Evolutionary conservation across 805 yeast genomes (phyloP).

Genomic region (Candida anglica): DNA sequence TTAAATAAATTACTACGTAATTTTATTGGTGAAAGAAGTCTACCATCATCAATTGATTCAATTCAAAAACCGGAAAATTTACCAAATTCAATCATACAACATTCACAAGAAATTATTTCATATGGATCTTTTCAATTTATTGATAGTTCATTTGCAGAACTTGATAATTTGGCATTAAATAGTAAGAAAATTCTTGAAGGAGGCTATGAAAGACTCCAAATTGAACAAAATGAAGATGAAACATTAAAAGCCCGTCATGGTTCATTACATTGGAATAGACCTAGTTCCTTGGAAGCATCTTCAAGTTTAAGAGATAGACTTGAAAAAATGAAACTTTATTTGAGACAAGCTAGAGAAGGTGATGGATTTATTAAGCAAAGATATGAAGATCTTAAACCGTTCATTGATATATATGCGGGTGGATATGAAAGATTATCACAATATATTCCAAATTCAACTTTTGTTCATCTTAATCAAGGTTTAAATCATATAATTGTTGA

Average conservation of each 20-base stretch:
- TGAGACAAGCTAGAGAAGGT: constrained; percentile 56
- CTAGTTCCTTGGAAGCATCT: constrained; percentile 43
- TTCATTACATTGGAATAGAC: constrained; percentile 49
- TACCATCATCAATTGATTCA: constrained; percentile 63
- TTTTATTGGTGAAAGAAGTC: constrained; percentile 43
- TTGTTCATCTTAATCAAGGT: constrained; percentile 29
- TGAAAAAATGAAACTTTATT: constrained; percentile 42
- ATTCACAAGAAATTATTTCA: constrained; percentile 49
- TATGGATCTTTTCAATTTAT: constrained; percentile 50
- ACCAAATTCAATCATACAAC: constrained; percentile 55
- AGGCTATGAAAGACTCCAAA: constrained; percentile 40
- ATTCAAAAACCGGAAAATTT: constrained; percentile 52
- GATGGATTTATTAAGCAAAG: constrained; percentile 51
- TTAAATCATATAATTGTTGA: constrained; percentile 26
- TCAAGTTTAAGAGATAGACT: constrained; percentile 36
- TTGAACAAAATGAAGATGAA: constrained; percentile 56
- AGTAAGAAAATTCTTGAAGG: constrained; percentile 41
- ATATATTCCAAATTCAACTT: constrained; percentile 39
- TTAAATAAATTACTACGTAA: constrained; percentile 42
- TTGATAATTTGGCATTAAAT: constrained; percentile 38
- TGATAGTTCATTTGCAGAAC: constrained; percentile 40
- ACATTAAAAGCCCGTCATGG: constrained; percentile 50
- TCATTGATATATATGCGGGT: constrained; percentile 41
- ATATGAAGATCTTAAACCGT: constrained; percentile 45
- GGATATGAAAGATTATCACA: constrained; percentile 28